These are phyloP conservation scores for Pythium guiyangense DNA, from an alignment of 352 stramenopile genomes.

Conservation along the genomic window DNA sequence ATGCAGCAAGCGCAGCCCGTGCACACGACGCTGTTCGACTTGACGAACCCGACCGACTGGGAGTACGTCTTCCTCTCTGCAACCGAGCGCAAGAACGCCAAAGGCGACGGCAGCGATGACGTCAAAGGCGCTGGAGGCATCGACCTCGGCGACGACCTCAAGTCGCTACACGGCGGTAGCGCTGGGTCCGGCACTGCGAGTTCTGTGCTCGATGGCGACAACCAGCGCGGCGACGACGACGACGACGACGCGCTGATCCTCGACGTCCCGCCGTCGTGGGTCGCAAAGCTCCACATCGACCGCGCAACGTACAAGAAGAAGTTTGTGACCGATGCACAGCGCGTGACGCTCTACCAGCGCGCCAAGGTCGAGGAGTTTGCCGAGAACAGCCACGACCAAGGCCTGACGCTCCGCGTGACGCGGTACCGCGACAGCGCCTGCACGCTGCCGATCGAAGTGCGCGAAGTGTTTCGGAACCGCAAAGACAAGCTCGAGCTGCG, in stretches of 20 bases:
- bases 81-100: conserved; percentile 51
- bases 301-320: conserved; percentile 69
- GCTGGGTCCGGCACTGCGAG: neutral
- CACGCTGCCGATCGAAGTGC: conserved; percentile 84
- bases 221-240: conserved; percentile 36
- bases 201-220: conserved; percentile 34
- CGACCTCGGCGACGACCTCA: conserved; percentile 56
- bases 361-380: conserved; percentile 94
- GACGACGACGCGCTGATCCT: conserved; percentile 69
- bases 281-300: conserved; percentile 69
- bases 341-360: conserved; percentile 86
- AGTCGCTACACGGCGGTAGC: conserved; percentile 25
- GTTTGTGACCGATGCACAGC: conserved; percentile 84
- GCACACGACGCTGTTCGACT: conserved; percentile 70
- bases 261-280: conserved; percentile 85
- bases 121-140: conserved; percentile 35
- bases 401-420: conserved; percentile 82
- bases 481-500: conserved; percentile 87
- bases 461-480: conserved; percentile 91
- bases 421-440: conserved; percentile 73
- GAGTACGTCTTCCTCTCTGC: conserved; percentile 89
- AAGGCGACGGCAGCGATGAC: conserved; percentile 34
- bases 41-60: conserved; percentile 85
- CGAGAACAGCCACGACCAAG: conserved; percentile 84
- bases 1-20: conserved; percentile 81